These are phyloP conservation scores for Keqinozyma sinolaborantium DNA, from an alignment of 1,139 yeast genomes.

Conservation along the genomic window DNA sequence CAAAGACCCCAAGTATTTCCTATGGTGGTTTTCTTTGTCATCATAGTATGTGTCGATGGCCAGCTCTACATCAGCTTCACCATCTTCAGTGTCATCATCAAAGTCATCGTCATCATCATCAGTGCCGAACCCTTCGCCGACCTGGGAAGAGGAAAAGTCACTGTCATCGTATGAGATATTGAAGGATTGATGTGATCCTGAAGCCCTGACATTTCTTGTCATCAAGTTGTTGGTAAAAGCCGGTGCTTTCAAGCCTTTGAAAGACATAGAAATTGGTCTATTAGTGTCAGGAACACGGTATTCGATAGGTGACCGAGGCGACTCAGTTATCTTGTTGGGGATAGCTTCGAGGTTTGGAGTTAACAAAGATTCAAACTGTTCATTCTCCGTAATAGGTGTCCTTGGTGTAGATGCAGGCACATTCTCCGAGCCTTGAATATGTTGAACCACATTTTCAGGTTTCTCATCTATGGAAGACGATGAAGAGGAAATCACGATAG, in stretches of 20 bases:
- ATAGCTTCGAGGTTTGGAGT: slow-evolving; percentile 13
- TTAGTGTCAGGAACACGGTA: slow-evolving; percentile 7
- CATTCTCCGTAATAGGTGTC: slow-evolving; percentile 3
- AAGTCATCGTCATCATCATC: slow-evolving; percentile 16
- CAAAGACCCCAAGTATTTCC: neutral
- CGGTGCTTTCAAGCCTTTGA: slow-evolving; percentile 61
- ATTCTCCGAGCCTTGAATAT: neutral
- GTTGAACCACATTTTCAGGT: neutral
- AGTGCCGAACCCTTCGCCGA: slow-evolving; percentile 28
- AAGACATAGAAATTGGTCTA: slow-evolving; percentile 67
- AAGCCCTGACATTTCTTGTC: slow-evolving; percentile 25
- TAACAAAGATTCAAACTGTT: slow-evolving; percentile 6
- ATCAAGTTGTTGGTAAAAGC: slow-evolving; percentile 40
- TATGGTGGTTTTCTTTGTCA: slow-evolving; percentile 1
- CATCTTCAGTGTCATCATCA: slow-evolving; percentile 3
- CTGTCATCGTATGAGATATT: slow-evolving; percentile 34
- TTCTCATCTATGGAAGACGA: slow-evolving; percentile 2
- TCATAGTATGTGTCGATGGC: slow-evolving; percentile 1
- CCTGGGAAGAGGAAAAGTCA: slow-evolving; percentile 18
- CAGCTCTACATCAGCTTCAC: slow-evolving; percentile 7
- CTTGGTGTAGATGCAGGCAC: neutral
- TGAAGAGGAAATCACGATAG: slow-evolving; percentile 12
- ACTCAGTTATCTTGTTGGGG: slow-evolving; percentile 10
- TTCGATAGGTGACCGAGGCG: slow-evolving; percentile 10
- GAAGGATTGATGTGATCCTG: slow-evolving; percentile 44